Base-by-base conservation (phyloP, 495 filamentous ascomycete genomes). In the Staphylotrichum tortipilum region DNA sequence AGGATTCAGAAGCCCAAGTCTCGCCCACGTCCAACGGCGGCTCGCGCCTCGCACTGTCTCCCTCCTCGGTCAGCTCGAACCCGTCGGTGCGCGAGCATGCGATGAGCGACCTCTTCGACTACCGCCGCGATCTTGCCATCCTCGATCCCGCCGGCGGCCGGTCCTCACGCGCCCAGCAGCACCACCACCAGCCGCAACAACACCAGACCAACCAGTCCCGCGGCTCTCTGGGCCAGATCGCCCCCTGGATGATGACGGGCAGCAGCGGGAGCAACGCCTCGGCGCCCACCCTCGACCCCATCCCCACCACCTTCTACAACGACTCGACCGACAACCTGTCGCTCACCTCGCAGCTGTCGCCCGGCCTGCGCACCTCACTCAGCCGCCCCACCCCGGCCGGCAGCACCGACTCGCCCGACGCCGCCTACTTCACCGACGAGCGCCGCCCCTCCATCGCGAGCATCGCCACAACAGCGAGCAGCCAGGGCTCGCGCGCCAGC, bases 381-480 rank as follows among this genome's bases (percentile, higher is more conserved):
- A 74, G 78, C 23, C 74, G 79, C 45, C 80, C 53, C 34, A 65
- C 63, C 43, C 54, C 67, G 17, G 44, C 76, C 0, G 71, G 72
- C 33, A 74, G 72, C 41, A 85, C 78, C 59, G 86, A 88, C 48
- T 87, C 85, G 23, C 76, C 83, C 11, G 82, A 83, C 28, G 68
- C 77, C 22, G 71, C 78, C 23, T 83, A 80, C 52, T 79, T 80
- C 57, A 74, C 76, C 44, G 86, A 94, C 44, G 81, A 87, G 50
- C 75, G 92, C 44, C 78, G 94, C 43, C 94, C 94, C 10, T 97
- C 94, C 18, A 77, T 89, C 48, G 87, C 89, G 8, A 96, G 90
- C 64, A 82, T 82, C 39, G 72, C 83, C 34, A 92, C 84, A 8
- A 94, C 86, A 33, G 84, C 86, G 6, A 94, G 90, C 61, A 97